Evolutionary conservation across 1,139 yeast genomes (phyloP).

Genomic region (Geotrichum australiense): DNA sequence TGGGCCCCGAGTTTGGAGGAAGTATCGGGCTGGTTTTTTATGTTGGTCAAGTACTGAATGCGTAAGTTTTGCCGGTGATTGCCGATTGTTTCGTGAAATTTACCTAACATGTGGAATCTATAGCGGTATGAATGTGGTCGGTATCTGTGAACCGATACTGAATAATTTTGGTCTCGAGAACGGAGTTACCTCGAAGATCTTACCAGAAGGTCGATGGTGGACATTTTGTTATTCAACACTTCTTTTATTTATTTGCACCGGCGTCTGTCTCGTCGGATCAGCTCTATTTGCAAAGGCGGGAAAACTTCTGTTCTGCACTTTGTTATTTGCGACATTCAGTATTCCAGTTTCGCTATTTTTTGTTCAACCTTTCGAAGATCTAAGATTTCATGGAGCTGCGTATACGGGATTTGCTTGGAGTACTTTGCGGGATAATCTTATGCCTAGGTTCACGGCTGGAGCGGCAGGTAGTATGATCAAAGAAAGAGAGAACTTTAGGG

Average conservation of each 20-base stretch:
- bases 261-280: constrained; percentile 77
- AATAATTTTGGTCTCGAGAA: constrained; percentile 52
- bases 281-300: constrained; percentile 81
- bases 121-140: constrained; percentile 65
- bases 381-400: constrained; percentile 38
- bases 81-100: constrained; percentile 21
- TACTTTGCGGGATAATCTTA: constrained; percentile 57
- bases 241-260: constrained; percentile 64
- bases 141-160: constrained; percentile 66
- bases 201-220: constrained; percentile 55
- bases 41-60: constrained; percentile 68
- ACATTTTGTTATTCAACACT: constrained; percentile 57
- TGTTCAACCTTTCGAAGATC: constrained; percentile 51
- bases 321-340: constrained; percentile 68
- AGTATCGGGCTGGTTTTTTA: constrained; percentile 75
- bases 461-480: constrained; percentile 83
- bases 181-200: constrained; percentile 49
- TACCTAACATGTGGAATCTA: neutral
- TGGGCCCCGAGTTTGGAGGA: constrained; percentile 83
- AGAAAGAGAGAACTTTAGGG: constrained; percentile 65
- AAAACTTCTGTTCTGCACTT: constrained; percentile 57
- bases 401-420: constrained; percentile 71
- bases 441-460: constrained; percentile 75
- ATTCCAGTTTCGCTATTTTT: constrained; percentile 72
- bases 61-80: constrained; percentile 34